phyloP scores from a whole-genome alignment of 192 early-diverging fungal species.

The Coemansia sp. region DNA sequence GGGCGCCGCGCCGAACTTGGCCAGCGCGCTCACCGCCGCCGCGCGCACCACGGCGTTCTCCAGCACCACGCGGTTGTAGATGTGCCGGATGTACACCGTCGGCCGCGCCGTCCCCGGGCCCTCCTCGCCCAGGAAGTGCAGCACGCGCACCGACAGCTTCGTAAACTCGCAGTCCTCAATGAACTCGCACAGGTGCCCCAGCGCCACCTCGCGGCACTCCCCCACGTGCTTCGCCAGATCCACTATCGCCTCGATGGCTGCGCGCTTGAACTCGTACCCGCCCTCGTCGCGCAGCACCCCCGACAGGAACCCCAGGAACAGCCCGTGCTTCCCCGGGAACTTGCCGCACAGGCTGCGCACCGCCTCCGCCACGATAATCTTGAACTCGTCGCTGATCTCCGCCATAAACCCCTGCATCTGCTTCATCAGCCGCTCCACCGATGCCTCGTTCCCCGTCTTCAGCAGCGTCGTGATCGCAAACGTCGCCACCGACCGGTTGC shows the following conservation, averaged over 20 bases:
- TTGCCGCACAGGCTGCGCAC: slow-evolving; percentile 95
- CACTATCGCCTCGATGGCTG: slow-evolving; percentile 97
- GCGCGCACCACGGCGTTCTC: slow-evolving; percentile 96
- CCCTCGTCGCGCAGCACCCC: slow-evolving; percentile 96
- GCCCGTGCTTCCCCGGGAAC: slow-evolving; percentile 92
- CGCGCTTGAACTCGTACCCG: slow-evolving; percentile 95
- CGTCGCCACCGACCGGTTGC: slow-evolving; percentile 95
- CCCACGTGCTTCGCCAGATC: slow-evolving; percentile 93
- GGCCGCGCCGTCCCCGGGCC: slow-evolving; percentile 91
- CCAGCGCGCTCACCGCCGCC: slow-evolving; percentile 93
- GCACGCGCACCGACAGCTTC: slow-evolving; percentile 95
- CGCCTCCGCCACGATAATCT: slow-evolving; percentile 98
- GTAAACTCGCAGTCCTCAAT: slow-evolving; percentile 99
- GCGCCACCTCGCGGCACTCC: slow-evolving; percentile 90
- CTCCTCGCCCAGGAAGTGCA: slow-evolving; percentile 92
- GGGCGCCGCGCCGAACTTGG: slow-evolving; percentile 85
- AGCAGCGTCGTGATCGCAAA: slow-evolving; percentile 98
- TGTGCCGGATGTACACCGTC: slow-evolving; percentile 97
- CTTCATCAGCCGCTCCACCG: slow-evolving; percentile 98
- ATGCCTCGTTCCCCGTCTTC: slow-evolving; percentile 98
- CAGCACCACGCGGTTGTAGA: slow-evolving; percentile 98
- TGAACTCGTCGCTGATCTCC: slow-evolving; percentile 99
- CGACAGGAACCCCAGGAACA: slow-evolving; percentile 92
- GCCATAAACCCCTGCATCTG: slow-evolving; percentile 98
- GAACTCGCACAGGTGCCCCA: slow-evolving; percentile 97